A percentile compares a stretch with the other conserved stretches of the same genome.
phyloP scores from a whole-genome alignment of 805 yeast species.

The Hanseniaspora pseudoguilliermondii region DNA sequence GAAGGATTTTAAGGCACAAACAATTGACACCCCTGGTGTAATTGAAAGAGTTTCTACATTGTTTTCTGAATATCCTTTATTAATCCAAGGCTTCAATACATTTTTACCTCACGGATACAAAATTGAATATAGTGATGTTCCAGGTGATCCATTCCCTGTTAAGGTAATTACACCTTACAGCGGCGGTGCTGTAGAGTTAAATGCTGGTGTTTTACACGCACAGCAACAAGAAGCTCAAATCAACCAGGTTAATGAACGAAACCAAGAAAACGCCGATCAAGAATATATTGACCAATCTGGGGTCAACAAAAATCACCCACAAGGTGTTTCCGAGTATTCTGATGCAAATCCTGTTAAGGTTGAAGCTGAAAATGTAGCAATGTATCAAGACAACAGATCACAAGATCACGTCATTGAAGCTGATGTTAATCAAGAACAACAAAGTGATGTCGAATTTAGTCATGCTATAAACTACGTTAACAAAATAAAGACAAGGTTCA shows the following conservation, averaged over 20 bases:
- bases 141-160: slow-evolving; percentile 82
- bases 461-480: slow-evolving; percentile 95
- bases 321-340: neutral
- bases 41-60: slow-evolving; percentile 86
- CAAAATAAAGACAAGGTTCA: slow-evolving; percentile 86
- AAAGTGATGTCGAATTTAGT: slow-evolving; percentile 80
- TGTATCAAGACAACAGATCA: neutral
- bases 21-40: slow-evolving; percentile 95
- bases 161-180: slow-evolving; percentile 94
- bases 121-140: slow-evolving; percentile 81
- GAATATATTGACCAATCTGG: neutral
- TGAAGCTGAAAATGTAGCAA: neutral
- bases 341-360: neutral
- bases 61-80: slow-evolving; percentile 82
- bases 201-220: slow-evolving; percentile 18
- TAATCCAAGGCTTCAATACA: slow-evolving; percentile 95
- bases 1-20: slow-evolving; percentile 96
- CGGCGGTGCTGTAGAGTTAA: slow-evolving; percentile 27
- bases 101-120: slow-evolving; percentile 93
- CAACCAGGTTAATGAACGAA: slow-evolving; percentile 17
- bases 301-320: neutral
- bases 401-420: neutral
- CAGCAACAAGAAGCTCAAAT: slow-evolving; percentile 24
- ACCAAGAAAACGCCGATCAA: slow-evolving; percentile 14
- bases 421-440: slow-evolving; percentile 15